These are phyloP conservation scores for Rhododendron ferrugineum DNA, from an alignment of 148 eudicot species.

Conservation along the genomic window DNA sequence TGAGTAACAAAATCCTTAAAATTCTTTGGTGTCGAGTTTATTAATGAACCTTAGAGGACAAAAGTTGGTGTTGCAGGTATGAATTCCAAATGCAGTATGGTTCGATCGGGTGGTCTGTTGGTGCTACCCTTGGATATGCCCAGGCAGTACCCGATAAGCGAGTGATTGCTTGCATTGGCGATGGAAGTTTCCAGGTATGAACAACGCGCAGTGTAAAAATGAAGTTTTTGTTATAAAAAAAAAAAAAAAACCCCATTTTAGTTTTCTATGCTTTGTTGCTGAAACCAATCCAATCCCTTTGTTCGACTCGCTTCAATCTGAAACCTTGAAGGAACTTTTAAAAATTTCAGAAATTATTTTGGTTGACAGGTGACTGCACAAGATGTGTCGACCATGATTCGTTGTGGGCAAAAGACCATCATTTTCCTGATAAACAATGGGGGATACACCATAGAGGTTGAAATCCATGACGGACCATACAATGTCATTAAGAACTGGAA, in stretches of 20 bases:
- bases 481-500: slow-evolving; percentile 16
- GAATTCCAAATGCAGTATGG: slow-evolving; percentile 32
- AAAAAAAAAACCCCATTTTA: not conserved
- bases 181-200: slow-evolving; percentile 74
- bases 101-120: slow-evolving; percentile 29
- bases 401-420: slow-evolving; percentile 8
- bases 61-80: slow-evolving; percentile 23
- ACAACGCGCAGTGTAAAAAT: not conserved
- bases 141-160: slow-evolving; percentile 39
- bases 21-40: not conserved
- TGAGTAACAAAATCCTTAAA: not conserved
- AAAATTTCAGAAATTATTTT: not conserved
- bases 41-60: not conserved
- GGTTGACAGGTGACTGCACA: slow-evolving; percentile 14
- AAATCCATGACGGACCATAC: slow-evolving; percentile 12
- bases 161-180: slow-evolving; percentile 91
- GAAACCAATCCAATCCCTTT: not conserved
- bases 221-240: too few relatives aligned
- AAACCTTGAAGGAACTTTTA: not conserved
- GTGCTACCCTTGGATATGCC: slow-evolving; percentile 26
- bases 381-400: slow-evolving; percentile 12
- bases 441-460: slow-evolving; percentile 12
- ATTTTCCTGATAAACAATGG: slow-evolving; percentile 12
- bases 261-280: not conserved
- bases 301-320: not conserved